A percentile compares a stretch with the other conserved stretches of the same genome.
phyloP scores from a whole-genome alignment of 257 asterid genomes.

The Linaria vulgaris region DNA sequence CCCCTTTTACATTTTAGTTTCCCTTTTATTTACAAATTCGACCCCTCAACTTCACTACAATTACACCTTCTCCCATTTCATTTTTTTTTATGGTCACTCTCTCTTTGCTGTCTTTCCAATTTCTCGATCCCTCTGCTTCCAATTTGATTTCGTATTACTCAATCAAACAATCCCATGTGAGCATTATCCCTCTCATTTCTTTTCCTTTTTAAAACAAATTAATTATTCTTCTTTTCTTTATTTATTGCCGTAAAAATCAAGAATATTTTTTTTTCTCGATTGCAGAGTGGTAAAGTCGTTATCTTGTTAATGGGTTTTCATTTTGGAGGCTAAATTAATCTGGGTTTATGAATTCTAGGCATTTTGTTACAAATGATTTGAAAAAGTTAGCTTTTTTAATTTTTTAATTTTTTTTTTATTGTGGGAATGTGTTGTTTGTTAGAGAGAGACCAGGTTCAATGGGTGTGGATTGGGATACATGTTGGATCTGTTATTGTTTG shows the following conservation, averaged over 20 bases:
- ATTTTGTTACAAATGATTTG: constrained; percentile 20
- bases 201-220: constrained; percentile 9
- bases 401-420: too few species aligned
- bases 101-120: constrained; percentile 27
- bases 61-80: constrained; percentile 30
- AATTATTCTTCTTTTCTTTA: constrained; percentile 8
- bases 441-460: constrained; percentile 69
- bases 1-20: constrained; percentile 18
- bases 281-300: constrained; percentile 37
- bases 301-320: constrained; percentile 41
- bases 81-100: constrained; percentile 42
- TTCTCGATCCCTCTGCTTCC: constrained; percentile 34
- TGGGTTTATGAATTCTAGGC: constrained; percentile 37
- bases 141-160: constrained; percentile 35
- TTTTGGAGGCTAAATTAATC: constrained; percentile 12
- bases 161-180: constrained; percentile 59
- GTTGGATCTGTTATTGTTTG: constrained; percentile 63
- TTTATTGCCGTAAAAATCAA: neutral
- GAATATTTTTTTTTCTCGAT: constrained; percentile 18
- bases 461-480: constrained; percentile 87
- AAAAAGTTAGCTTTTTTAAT: neutral
- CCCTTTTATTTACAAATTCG: constrained; percentile 6
- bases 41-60: constrained; percentile 37
- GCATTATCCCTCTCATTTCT: constrained; percentile 37
- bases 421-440: constrained; percentile 35